Percentiles rank a stretch among this genome's conserved stretches.
Evolutionary conservation across 2,329 filamentous ascomycete species (phyloP).

Genomic region (Penicillium sp.): DNA sequence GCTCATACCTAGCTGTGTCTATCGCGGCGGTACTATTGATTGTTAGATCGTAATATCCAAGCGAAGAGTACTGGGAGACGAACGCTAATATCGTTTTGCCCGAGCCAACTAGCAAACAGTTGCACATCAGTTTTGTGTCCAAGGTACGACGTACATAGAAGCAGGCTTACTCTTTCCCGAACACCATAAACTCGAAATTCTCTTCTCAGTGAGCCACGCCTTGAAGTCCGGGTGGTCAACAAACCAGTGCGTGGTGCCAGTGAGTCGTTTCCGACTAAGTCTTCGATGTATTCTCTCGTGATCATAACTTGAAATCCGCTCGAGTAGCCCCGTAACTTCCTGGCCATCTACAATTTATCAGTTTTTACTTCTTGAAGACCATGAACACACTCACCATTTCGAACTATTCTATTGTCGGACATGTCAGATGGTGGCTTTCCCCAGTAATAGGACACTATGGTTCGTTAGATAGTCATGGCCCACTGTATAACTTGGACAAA

Average conservation of each 20-base stretch:
- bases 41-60: neutral
- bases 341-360: constrained; percentile 4
- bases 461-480: too few relatives aligned
- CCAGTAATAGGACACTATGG: too few relatives aligned
- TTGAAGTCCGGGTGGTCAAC: constrained; percentile 16
- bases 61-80: too few relatives aligned
- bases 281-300: constrained; percentile 24
- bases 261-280: constrained; percentile 22
- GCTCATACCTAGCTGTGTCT: constrained; percentile 17
- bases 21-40: constrained; percentile 14
- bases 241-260: constrained; percentile 22
- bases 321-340: constrained; percentile 9
- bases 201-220: constrained; percentile 20
- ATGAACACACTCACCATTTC: too few relatives aligned
- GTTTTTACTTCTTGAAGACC: too few relatives aligned
- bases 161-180: constrained; percentile 25
- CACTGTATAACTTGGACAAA: too few relatives aligned
- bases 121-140: too few relatives aligned
- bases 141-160: neutral
- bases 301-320: constrained; percentile 24
- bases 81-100: too few relatives aligned
- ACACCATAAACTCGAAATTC: constrained; percentile 20
- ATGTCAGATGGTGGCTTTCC: too few relatives aligned
- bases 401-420: too few relatives aligned
- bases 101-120: too few relatives aligned